These are phyloP conservation scores for Fraxinus baroniana DNA, from an alignment of 305 asterid species.

Conservation along the genomic window DNA sequence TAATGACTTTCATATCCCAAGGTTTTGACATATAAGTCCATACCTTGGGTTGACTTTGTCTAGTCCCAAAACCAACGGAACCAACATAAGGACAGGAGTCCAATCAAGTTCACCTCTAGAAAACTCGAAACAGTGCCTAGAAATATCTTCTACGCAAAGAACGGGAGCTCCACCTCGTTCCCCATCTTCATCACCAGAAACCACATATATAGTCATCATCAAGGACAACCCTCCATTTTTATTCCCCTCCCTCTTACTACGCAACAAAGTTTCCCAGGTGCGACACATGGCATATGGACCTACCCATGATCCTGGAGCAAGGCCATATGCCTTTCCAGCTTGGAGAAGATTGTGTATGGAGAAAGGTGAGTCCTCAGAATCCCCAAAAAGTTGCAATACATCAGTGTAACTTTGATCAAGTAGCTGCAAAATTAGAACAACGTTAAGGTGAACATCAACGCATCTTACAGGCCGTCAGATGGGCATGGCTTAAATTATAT, in stretches of 20 bases:
- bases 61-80: constrained; percentile 93
- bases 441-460: not conserved
- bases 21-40: constrained; percentile 15
- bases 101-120: constrained; percentile 51
- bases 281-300: constrained; percentile 99
- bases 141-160: constrained; percentile 68
- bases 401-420: constrained; percentile 59
- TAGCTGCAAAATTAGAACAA: constrained; percentile 51
- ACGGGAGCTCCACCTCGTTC: constrained; percentile 99
- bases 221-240: constrained; percentile 41
- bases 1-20: not conserved
- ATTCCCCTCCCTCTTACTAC: constrained; percentile 44
- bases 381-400: constrained; percentile 81
- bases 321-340: constrained; percentile 83
- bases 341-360: constrained; percentile 94
- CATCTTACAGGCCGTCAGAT: constrained; percentile 5
- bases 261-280: constrained; percentile 83
- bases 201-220: constrained; percentile 67
- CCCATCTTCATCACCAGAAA: constrained; percentile 96
- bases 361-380: constrained; percentile 71
- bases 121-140: constrained; percentile 48
- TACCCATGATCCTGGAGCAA: constrained; percentile 96
- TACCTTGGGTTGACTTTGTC: constrained; percentile 95
- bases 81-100: constrained; percentile 73
- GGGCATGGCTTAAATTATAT: not conserved